phyloP scores from a whole-genome alignment of 805 yeast species.

The Zygoascus tannicola region DNA sequence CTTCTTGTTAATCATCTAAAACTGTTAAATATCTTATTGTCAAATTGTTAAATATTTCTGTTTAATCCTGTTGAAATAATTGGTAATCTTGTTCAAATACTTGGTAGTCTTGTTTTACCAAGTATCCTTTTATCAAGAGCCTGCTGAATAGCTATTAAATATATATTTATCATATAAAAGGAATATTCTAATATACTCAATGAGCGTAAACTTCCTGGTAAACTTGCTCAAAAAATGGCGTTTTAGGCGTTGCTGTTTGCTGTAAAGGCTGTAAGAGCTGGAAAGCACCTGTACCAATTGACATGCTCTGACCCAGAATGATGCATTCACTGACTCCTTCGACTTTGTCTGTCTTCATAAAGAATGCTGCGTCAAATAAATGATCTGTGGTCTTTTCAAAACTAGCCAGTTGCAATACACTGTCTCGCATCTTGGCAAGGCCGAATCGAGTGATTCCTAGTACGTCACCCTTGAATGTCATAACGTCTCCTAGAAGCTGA shows the following conservation, averaged over 20 bases:
- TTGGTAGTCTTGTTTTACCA: too few species aligned
- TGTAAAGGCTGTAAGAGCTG: conserved; percentile 42
- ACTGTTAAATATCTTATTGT: too few species aligned
- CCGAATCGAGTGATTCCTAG: conserved; percentile 98
- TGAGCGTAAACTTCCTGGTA: too few species aligned
- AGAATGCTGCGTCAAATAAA: conserved; percentile 95
- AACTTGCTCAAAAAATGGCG: conserved; percentile 38
- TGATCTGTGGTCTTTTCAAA: conserved; percentile 98
- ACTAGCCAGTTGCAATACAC: conserved; percentile 91
- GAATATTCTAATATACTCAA: too few species aligned
- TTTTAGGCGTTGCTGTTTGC: neutral
- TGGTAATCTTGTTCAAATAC: too few species aligned
- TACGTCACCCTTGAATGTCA: conserved; percentile 98
- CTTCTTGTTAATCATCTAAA: too few species aligned
- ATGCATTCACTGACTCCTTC: conserved; percentile 98
- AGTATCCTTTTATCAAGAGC: too few species aligned
- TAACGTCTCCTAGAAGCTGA: conserved; percentile 93
- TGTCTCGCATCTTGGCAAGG: conserved; percentile 95
- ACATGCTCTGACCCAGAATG: conserved; percentile 95
- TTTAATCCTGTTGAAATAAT: too few species aligned
- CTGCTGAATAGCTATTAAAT: too few species aligned
- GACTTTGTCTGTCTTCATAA: conserved; percentile 88
- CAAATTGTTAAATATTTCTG: too few species aligned
- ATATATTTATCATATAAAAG: too few species aligned
- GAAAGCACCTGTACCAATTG: conserved; percentile 95